Percentiles rank a stretch among this genome's conserved stretches.
Conservation (phyloP, 306 rosid genomes). For the Amphicarpaea edgeworthii region DNA sequence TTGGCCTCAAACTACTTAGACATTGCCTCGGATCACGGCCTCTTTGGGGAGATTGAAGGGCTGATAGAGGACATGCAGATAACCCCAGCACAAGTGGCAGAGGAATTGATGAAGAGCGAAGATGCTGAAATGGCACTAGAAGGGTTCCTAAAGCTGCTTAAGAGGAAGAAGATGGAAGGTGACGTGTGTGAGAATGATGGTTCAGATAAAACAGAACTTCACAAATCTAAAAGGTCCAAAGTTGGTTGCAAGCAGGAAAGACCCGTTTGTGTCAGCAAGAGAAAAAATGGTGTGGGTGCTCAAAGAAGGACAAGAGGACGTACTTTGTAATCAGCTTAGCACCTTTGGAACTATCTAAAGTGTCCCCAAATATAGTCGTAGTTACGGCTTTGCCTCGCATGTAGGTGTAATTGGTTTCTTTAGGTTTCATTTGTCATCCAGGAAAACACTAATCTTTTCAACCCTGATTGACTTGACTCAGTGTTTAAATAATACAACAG, state of each 20-base stretch:
- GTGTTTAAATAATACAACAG: no score
- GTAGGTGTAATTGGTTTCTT: no score
- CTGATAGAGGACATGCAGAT: neutral
- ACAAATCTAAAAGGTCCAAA: neutral
- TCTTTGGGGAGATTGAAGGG: neutral
- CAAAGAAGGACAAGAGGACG: neutral
- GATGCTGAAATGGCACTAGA: neutral
- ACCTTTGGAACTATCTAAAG: neutral
- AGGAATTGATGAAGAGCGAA: slow-evolving; percentile 8
- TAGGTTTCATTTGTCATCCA: no score
- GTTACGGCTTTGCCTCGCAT: no score
- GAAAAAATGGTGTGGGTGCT: neutral
- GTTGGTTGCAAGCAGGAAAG: neutral
- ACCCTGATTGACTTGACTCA: no score
- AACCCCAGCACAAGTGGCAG: slow-evolving; percentile 9
- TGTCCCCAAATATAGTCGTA: no score
- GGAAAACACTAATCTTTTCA: no score
- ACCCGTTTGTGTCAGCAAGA: neutral
- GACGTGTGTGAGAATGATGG: neutral
- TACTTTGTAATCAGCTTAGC: neutral
- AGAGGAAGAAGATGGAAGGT: slow-evolving; percentile 5
- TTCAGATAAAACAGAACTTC: neutral
- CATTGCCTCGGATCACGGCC: neutral
- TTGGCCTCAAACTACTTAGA: slow-evolving; percentile 1
- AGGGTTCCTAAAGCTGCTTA: neutral